Conservation (phyloP, 2,329 filamentous ascomycete genomes). For the Dendryphion nanum region DNA sequence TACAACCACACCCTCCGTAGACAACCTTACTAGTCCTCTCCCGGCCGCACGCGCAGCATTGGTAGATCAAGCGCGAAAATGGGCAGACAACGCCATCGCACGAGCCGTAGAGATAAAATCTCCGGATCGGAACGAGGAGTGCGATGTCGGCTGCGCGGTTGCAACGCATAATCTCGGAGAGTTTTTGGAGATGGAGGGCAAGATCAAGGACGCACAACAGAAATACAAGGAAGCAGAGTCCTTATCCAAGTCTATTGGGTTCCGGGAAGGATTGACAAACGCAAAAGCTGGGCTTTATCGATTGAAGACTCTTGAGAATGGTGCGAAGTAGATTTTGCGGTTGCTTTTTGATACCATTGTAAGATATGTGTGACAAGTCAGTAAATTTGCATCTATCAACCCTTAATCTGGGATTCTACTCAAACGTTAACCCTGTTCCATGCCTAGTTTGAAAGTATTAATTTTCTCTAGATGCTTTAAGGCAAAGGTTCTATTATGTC, state of each 20-base stretch:
- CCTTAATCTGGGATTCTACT: no score
- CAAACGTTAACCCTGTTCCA: no score
- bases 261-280: constrained; percentile 45
- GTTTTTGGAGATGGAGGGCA: constrained; percentile 72
- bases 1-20: constrained; percentile 36
- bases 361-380: no score
- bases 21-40: constrained; percentile 31
- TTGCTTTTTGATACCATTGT: no score
- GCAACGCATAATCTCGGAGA: constrained; percentile 86
- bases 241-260: constrained; percentile 52
- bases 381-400: no score
- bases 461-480: no score
- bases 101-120: constrained; percentile 65
- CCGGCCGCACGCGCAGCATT: constrained; percentile 59
- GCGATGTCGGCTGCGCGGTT: constrained; percentile 78
- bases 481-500: no score
- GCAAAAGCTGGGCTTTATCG: constrained; percentile 42
- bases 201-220: constrained; percentile 62
- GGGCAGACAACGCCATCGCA: constrained; percentile 74
- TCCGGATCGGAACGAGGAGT: constrained; percentile 70
- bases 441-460: no score
- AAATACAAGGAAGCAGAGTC: constrained; percentile 68
- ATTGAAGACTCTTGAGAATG: constrained; percentile 14
- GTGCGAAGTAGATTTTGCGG: no score
- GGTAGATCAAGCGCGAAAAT: constrained; percentile 69